Base-by-base conservation (phyloP, 805 yeast genomes). In the Zygotorulaspora danielsina region DNA sequence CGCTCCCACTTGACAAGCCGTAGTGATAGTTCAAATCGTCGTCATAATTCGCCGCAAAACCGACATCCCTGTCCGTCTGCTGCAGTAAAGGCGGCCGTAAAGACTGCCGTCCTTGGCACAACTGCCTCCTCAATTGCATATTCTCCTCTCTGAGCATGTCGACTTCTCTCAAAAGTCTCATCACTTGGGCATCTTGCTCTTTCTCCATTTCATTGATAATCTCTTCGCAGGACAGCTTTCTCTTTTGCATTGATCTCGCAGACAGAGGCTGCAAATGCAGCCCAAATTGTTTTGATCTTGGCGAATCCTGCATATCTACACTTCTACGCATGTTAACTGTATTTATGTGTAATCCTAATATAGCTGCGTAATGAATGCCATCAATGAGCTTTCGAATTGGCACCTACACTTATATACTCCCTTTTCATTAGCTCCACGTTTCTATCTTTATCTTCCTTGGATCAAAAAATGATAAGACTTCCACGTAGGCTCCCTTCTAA, bases 161-260 rank as follows among this genome's bases (percentile, higher is more conserved):
- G 13, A 78, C 72, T 48, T 78, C 80, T 46, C 69, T 70, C 71
- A 76, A 67, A 32, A 77, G 55, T 51, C 67, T 70, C 39, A 78
- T 57, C 16, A 78, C 83, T 12, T 76, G 71, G 2, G 78, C 79
- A 48, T 78, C 84, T 54, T 78, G 84, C 51, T 78, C 82, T 41
- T 74, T 69, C 47, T 78, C 84, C 79, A 78, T 73, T 25, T 70
- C 63, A 57, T 78, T 78, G 21, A 78, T 71, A 11, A 76, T 64
- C 47, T 75, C 72, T 36, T 73, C 80, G 19, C 59, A 44, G 5
- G 63, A 55, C 10, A 57, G 42, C 25, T 54, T 45, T 24, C 51
- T 44, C 30, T 39, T 41, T 10, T 35, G 41, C 11, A 20, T 24
- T 13, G 38, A 16, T 17, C 43, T 38, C 26, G 28, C 39, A n/a